Conservation (phyloP, 2,329 filamentous ascomycete species). For the Neodidymelliopsis sp. region DNA sequence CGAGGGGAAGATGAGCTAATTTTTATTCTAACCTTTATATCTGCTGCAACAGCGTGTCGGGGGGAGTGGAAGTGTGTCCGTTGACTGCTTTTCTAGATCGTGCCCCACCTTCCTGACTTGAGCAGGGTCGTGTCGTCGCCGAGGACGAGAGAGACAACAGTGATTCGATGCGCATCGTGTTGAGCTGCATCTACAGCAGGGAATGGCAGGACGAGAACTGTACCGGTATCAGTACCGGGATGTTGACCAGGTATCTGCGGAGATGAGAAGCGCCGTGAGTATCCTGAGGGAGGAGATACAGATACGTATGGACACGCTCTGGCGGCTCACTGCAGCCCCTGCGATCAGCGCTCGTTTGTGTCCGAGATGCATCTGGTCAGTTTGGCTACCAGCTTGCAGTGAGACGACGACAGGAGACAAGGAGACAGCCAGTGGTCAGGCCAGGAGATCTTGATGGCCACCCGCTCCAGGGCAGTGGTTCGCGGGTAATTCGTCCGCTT, state of each 20-base stretch:
- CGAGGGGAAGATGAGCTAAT: background rate
- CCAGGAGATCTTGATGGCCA: slow-evolving; percentile 24
- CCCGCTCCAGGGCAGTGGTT: slow-evolving; percentile 19
- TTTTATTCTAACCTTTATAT: slow-evolving; percentile 4
- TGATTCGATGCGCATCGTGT: background rate
- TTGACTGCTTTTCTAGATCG: background rate
- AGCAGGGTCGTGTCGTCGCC: background rate
- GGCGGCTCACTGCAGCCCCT: background rate
- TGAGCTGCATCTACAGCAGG: slow-evolving; percentile 12
- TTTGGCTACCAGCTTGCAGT: slow-evolving; percentile 8
- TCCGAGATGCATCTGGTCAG: slow-evolving; percentile 1
- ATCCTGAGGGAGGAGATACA: background rate
- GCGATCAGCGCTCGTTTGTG: slow-evolving; percentile 1
- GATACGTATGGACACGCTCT: background rate
- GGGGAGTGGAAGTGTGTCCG: slow-evolving; percentile 7
- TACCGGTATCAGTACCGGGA: slow-evolving; percentile 1
- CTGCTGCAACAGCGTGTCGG: slow-evolving; percentile 8
- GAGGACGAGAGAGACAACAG: background rate
- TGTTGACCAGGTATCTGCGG: background rate
- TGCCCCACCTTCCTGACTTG: slow-evolving; percentile 4
- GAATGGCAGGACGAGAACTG: slow-evolving; percentile 7
- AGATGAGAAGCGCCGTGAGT: slow-evolving; percentile 3
- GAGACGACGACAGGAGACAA: slow-evolving; percentile 20
- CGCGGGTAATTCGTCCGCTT: slow-evolving; percentile 31
- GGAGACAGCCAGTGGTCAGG: slow-evolving; percentile 29